Conservation (phyloP, 2,329 filamentous ascomycete species). For the Cercospora sesami region DNA sequence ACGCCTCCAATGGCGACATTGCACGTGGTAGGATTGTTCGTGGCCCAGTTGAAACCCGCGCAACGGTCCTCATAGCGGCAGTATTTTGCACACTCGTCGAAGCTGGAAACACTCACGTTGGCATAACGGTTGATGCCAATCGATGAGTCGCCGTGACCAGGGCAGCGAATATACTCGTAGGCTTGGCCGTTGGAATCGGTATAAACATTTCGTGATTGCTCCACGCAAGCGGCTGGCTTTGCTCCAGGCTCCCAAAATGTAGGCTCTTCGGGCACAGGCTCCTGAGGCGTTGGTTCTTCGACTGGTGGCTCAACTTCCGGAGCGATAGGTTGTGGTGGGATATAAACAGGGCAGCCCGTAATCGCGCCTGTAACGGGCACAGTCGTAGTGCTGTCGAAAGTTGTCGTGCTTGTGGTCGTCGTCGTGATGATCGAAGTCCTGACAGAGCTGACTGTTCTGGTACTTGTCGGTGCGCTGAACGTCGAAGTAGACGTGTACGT, state of each 20-base stretch:
- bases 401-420: neutral
- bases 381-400: neutral
- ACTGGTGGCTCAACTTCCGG: neutral
- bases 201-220: conserved; percentile 6
- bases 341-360: conserved; percentile 2
- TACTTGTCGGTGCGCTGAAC: conserved; percentile 4
- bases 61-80: conserved; percentile 1
- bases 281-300: neutral
- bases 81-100: conserved; percentile 8
- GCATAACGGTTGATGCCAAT: neutral
- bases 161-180: conserved; percentile 8
- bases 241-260: neutral
- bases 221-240: conserved; percentile 1
- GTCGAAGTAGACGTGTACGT: conserved; percentile 8
- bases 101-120: neutral
- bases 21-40: neutral
- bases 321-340: neutral
- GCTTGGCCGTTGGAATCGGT: conserved; percentile 8
- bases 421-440: neutral
- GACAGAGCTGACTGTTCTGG: conserved; percentile 6
- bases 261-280: neutral
- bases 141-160: neutral
- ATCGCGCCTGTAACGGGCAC: neutral
- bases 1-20: conserved; percentile 4
- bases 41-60: conserved; percentile 6